Evolutionary conservation across 352 stramenopile species (phyloP).

Genomic region (Thalassiosira hispida): DNA sequence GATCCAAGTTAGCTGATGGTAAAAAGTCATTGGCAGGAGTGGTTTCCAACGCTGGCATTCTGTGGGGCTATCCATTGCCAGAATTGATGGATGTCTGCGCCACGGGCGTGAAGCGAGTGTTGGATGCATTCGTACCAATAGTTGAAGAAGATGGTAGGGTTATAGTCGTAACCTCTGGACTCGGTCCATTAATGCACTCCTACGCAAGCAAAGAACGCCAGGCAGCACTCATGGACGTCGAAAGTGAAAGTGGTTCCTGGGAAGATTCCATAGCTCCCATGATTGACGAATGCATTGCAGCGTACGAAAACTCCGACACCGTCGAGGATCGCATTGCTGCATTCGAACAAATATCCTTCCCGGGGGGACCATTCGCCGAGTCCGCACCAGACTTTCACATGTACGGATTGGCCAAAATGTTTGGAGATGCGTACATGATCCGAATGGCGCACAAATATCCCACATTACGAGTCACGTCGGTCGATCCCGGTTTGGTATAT

Average conservation of each 20-base stretch:
- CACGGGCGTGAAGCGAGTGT: constrained; percentile 23
- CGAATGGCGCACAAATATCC: constrained; percentile 24
- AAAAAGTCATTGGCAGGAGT: constrained; percentile 23
- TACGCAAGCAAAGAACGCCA: constrained; percentile 22
- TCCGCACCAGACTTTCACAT: constrained; percentile 51
- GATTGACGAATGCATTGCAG: constrained; percentile 20
- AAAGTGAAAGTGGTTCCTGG: constrained; percentile 25
- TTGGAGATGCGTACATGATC: constrained; percentile 48
- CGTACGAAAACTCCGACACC: constrained; percentile 3
- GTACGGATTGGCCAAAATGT: constrained; percentile 57
- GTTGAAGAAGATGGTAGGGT: constrained; percentile 30
- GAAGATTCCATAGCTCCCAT: constrained; percentile 17
- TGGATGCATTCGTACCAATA: constrained; percentile 39
- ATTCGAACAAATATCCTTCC: constrained; percentile 39
- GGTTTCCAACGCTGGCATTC: constrained; percentile 43
- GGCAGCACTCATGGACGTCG: constrained; percentile 3
- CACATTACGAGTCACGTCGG: constrained; percentile 22
- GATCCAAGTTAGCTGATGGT: neutral
- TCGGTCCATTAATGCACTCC: constrained; percentile 45
- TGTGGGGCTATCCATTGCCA: constrained; percentile 44
- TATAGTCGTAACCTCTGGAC: constrained; percentile 36
- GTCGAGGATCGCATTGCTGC: constrained; percentile 23
- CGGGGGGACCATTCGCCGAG: constrained; percentile 46
- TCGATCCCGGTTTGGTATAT: constrained; percentile 52
- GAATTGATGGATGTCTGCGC: constrained; percentile 47